Percentiles rank a stretch among this genome's conserved stretches.
Conservation (phyloP, 257 asterid genomes). For the Penstemon davidsonii region DNA sequence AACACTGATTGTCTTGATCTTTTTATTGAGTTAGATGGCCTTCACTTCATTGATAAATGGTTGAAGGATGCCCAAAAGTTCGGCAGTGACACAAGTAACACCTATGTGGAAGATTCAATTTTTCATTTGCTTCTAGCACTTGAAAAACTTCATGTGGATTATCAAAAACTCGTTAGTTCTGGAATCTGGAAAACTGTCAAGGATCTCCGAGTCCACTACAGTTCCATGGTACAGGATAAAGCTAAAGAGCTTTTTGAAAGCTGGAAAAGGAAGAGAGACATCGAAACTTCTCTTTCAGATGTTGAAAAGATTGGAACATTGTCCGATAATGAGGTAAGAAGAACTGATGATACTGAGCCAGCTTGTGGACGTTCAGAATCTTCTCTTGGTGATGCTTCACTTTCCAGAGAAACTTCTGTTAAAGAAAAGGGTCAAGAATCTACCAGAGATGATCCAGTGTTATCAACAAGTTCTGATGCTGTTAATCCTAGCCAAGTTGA, state of each 20-base stretch:
- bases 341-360: conserved; percentile 22
- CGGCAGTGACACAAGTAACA: conserved; percentile 34
- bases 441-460: conserved; percentile 32
- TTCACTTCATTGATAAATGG: conserved; percentile 49
- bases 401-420: conserved; percentile 30
- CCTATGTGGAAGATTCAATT: conserved; percentile 49
- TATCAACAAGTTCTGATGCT: conserved; percentile 37
- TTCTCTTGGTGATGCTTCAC: conserved; percentile 24
- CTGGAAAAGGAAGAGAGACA: conserved; percentile 44
- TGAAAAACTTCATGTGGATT: conserved; percentile 47
- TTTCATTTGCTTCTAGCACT: conserved; percentile 55
- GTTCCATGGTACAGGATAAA: conserved; percentile 49
- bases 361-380: conserved; percentile 33
- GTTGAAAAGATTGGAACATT: conserved; percentile 30
- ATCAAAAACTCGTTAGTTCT: conserved; percentile 43
- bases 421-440: conserved; percentile 35
- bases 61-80: conserved; percentile 57
- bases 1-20: conserved; percentile 65
- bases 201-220: conserved; percentile 50
- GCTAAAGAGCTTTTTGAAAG: conserved; percentile 50
- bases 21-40: conserved; percentile 67
- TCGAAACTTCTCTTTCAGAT: conserved; percentile 25
- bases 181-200: conserved; percentile 49
- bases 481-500: conserved; percentile 27
- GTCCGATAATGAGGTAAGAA: conserved; percentile 32